A percentile compares a stretch with the other conserved stretches of the same genome.
phyloP scores from a whole-genome alignment of 257 asterid species.

The Sherardia arvensis region DNA sequence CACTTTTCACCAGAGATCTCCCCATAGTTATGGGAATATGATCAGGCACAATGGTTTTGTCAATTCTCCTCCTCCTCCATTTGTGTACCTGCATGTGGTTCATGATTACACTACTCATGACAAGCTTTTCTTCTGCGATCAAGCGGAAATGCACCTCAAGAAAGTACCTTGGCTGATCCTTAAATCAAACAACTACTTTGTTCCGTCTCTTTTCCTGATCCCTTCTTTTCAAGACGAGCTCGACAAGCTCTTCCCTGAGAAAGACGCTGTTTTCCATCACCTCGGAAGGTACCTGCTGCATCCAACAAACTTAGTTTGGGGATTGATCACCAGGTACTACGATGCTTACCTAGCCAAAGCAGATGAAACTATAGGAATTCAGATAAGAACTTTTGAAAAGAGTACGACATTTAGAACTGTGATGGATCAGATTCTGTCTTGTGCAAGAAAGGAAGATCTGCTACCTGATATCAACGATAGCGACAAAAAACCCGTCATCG shows the following conservation, averaged over 20 bases:
- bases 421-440: slow-evolving; percentile 49
- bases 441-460: slow-evolving; percentile 46
- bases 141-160: slow-evolving; percentile 39
- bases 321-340: slow-evolving; percentile 57
- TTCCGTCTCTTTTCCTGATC: slow-evolving; percentile 60
- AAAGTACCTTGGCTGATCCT: slow-evolving; percentile 53
- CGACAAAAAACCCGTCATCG: slow-evolving; percentile 10
- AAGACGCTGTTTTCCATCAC: slow-evolving; percentile 64
- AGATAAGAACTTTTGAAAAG: slow-evolving; percentile 38
- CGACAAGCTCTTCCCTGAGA: slow-evolving; percentile 49
- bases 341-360: slow-evolving; percentile 48
- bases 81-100: slow-evolving; percentile 50
- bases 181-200: slow-evolving; percentile 52
- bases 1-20: slow-evolving; percentile 39
- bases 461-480: slow-evolving; percentile 27
- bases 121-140: slow-evolving; percentile 61
- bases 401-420: slow-evolving; percentile 33
- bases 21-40: slow-evolving; percentile 46
- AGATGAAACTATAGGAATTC: slow-evolving; percentile 58
- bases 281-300: slow-evolving; percentile 68
- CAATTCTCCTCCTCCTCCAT: slow-evolving; percentile 15
- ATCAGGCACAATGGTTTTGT: slow-evolving; percentile 23
- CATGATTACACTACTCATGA: slow-evolving; percentile 55
- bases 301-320: slow-evolving; percentile 72
- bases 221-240: slow-evolving; percentile 53